Conservation (phyloP, 352 stramenopile species). For the Globisporangium ultimum region DNA sequence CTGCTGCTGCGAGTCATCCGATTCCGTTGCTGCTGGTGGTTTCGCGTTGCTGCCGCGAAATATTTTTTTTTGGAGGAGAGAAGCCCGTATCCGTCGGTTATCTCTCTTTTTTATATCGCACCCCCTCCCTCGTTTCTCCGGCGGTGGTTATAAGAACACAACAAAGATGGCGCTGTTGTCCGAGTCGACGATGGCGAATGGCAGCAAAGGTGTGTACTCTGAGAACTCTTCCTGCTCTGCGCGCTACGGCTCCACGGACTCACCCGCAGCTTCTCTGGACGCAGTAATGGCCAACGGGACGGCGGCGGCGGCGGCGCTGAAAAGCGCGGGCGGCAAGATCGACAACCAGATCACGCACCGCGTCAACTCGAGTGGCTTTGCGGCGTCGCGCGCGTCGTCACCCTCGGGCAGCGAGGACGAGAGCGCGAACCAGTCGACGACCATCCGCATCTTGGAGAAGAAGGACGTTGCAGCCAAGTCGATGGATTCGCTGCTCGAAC, state of each 20-base stretch:
- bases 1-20: too few relatives aligned
- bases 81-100: too few relatives aligned
- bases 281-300: not conserved
- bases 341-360: constrained; percentile 20
- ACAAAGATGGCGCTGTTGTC: constrained; percentile 13
- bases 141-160: too few relatives aligned
- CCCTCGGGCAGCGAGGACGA: constrained; percentile 35
- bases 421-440: constrained; percentile 17
- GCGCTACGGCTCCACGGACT: constrained; percentile 10
- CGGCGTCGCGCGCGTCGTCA: constrained; percentile 31
- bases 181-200: constrained; percentile 2
- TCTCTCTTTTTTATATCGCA: not conserved
- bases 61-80: too few relatives aligned
- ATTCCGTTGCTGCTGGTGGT: too few relatives aligned
- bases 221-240: not conserved
- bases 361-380: constrained; percentile 20
- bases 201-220: too few relatives aligned
- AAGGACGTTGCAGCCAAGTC: constrained; percentile 23
- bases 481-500: constrained; percentile 48
- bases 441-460: constrained; percentile 11
- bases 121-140: too few relatives aligned
- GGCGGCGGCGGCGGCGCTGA: constrained; percentile 8
- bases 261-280: not conserved
- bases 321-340: not conserved
- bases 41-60: too few relatives aligned